Percentiles rank a stretch among this genome's conserved stretches.
Conservation (phyloP, 1,139 yeast genomes). For the Geotrichum citri-aurantii region DNA sequence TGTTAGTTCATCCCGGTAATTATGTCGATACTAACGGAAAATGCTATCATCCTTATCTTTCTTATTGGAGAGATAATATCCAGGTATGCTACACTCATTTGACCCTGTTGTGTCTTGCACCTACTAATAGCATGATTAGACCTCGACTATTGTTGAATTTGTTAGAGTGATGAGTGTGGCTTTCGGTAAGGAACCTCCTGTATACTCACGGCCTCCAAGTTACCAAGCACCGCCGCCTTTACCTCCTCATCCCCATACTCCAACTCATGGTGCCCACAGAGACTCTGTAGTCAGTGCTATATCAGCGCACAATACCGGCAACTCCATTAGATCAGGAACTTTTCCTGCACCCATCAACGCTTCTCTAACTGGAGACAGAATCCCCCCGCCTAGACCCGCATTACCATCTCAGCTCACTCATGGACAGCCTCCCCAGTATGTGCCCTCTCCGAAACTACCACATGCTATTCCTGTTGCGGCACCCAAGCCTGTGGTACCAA, state of each 20-base stretch:
- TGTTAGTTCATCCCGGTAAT: slow-evolving; percentile 54
- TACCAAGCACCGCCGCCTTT: slow-evolving; percentile 15
- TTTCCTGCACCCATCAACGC: not conserved
- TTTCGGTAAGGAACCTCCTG: slow-evolving; percentile 47
- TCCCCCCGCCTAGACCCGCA: slow-evolving; percentile 27
- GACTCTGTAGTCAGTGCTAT: not conserved
- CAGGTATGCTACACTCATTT: slow-evolving; percentile 10
- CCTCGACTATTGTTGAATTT: slow-evolving; percentile 40
- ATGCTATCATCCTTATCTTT: slow-evolving; percentile 63
- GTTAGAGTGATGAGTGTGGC: slow-evolving; percentile 39
- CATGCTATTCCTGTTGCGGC: slow-evolving; percentile 6
- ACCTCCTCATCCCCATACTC: slow-evolving; percentile 17
- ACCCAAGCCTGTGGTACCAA: slow-evolving; percentile 11
- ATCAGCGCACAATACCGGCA: slow-evolving; percentile 9
- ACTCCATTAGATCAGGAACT: slow-evolving; percentile 3
- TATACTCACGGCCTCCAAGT: slow-evolving; percentile 40
- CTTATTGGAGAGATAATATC: slow-evolving; percentile 47
- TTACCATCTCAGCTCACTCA: slow-evolving; percentile 11
- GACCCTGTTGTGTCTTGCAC: not conserved
- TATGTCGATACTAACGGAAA: slow-evolving; percentile 69
- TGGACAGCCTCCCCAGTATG: slow-evolving; percentile 20
- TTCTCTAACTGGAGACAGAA: slow-evolving; percentile 16
- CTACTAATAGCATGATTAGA: slow-evolving; percentile 12
- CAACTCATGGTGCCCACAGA: not conserved
- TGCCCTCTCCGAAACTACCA: slow-evolving; percentile 4